Base-by-base conservation (phyloP, 148 eudicot species). In the Limonium bicolor region DNA sequence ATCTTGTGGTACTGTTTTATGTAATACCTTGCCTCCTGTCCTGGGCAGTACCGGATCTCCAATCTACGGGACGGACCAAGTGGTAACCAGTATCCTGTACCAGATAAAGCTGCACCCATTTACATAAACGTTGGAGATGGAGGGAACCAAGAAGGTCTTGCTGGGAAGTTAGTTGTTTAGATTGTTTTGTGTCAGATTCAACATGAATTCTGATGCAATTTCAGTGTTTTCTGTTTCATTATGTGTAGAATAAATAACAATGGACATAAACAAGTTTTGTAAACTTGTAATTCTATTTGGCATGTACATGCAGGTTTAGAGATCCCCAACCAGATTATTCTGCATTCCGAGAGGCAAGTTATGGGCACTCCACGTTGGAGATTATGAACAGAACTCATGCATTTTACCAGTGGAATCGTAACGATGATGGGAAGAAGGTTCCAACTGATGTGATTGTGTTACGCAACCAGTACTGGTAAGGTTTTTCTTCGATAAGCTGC, bases 311-410 rank as follows among this genome's bases (percentile, higher is more conserved):
- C 60, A 86, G 96, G 61, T 78, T 78, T 61, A 70, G 63, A 63
- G 68, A 78, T 65, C 96, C 96, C 50, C 94, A 86, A 41, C 96
- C 96, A 16, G 70, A 68, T 7, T 82, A 82, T 68, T 86, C 96
- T 25, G 96, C 96, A 48, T 86, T 86, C 55, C 67, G 96, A n/a
- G 96, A 81, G 69, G 77, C 96, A 23, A 86, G 96, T 54, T 86
- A 72, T 46, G 96, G 96, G 10, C 96, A 86, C 58, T 68, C 94
- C 2, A 86, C 85, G 3, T 46, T 86, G 32, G 96, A 82, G 49
- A 78, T 86, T 36, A 71, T 57, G 70, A 82, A 86, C 26, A 73
- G 79, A 55, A 82, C 94, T 10, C 96, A 78, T 58, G 96, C 96
- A 27, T 12, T 78, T 36, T 86, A 86, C 58, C 76, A 67, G 23